Evolutionary conservation across 148 eudicot genomes (phyloP), one percentile per base, ranked within the genome.

Genomic region (Polygonum maritimum): DNA sequence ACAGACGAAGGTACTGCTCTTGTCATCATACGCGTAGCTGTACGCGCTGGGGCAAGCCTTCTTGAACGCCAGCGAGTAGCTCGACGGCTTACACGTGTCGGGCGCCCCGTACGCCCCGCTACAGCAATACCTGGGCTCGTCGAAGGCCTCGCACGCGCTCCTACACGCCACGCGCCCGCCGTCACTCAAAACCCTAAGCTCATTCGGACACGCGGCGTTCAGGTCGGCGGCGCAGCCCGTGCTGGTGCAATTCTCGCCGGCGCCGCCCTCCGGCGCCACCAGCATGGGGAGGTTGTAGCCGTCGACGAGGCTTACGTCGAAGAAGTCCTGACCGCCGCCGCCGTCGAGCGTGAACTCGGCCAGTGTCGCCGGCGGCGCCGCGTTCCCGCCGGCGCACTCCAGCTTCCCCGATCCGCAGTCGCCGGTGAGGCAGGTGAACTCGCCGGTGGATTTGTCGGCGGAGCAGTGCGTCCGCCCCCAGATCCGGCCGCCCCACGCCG

Each of bases 21-120:
- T 75, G 35, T 92, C 97, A 77, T 92, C 97, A 57, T 88, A 92
- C 45, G 97, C 97, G 74, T 92, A 92, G 77, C 97, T 92, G 38
- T 92, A 92, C 6, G 97, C 92, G 69, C 74, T 73, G 15, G 97
- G 97, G 72, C 97, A 92, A 48, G 88, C 90, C 52, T 74, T 84
- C 86, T 92, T 92, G 62, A 92, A 92, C 81, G 81, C 55, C 80
- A 44, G 8, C 73, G 97, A 85, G 77, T 90, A 92, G 5, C 86
- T 80, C 16, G 95, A 87, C 39, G 97, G 97, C 79, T 83, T 88
- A 76, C 97, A 92, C 4, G 87, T 87, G 74, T 82, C 87, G 2
- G 97, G 95, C 5, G 84, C 79, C 0, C 81, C 84, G 14, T 83
- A 83, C 52, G 89, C 84, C 71, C 92, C 92, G 31, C 87, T 87